Conservation (phyloP, 2,329 filamentous ascomycete species). For the Colletotrichum shisoi region DNA sequence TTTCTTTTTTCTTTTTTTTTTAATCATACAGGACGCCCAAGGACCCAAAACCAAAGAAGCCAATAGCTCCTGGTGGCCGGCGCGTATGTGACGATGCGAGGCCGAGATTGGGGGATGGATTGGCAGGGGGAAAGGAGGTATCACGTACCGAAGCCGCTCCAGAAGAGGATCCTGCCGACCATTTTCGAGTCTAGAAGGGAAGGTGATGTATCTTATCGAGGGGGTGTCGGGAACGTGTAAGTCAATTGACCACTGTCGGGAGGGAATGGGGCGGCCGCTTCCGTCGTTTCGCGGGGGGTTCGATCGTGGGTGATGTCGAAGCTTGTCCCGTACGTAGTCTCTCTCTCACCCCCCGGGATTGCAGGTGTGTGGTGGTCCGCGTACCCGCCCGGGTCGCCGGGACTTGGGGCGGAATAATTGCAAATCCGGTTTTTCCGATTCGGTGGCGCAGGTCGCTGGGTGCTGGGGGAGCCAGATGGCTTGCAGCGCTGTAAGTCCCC, state of each 20-base stretch:
- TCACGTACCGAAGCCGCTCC: slow-evolving; percentile 86
- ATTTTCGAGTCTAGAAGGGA: slow-evolving; percentile 51
- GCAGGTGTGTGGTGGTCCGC: slow-evolving; percentile 29
- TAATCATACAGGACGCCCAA: too few relatives aligned
- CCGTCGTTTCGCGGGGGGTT: slow-evolving; percentile 20
- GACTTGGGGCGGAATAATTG: slow-evolving; percentile 32
- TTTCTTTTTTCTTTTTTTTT: too few relatives aligned
- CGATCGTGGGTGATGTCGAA: slow-evolving; percentile 31
- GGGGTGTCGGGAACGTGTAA: slow-evolving; percentile 1
- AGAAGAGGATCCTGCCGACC: slow-evolving; percentile 77
- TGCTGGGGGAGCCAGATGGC: not conserved
- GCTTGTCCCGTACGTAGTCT: slow-evolving; percentile 18
- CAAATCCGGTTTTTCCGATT: slow-evolving; percentile 39
- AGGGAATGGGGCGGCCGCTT: slow-evolving; percentile 21
- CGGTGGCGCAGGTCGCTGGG: slow-evolving; percentile 1
- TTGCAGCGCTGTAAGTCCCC: not conserved
- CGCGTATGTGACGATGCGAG: not conserved
- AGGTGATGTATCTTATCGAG: not conserved
- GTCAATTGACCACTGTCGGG: slow-evolving; percentile 23
- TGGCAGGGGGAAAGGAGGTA: slow-evolving; percentile 28
- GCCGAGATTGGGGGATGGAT: not conserved
- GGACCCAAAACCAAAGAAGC: not conserved
- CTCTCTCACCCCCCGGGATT: slow-evolving; percentile 1
- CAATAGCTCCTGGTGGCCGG: slow-evolving; percentile 18
- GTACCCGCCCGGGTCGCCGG: slow-evolving; percentile 14